Base-by-base conservation (phyloP, 768 basidiomycete species). In the Exidia glandulosa region DNA sequence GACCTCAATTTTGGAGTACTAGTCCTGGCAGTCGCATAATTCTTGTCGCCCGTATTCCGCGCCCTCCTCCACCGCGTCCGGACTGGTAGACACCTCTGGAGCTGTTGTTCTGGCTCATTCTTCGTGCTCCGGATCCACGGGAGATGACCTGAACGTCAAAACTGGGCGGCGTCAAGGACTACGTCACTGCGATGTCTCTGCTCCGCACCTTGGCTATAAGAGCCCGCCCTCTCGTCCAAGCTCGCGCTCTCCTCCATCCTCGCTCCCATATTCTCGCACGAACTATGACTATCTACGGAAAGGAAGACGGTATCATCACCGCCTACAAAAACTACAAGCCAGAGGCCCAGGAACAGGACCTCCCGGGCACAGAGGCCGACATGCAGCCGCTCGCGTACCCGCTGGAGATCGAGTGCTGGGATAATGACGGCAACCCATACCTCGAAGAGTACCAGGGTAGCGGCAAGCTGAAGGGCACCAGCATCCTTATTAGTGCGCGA, bases 381-480 rank as follows among this genome's bases (percentile, higher is more conserved):
- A 78, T 81, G 72, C 70, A 70, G n/a, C 79, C 41, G 19, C 41
- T 13, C 41, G 41, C 41, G 6, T 47, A 27, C 48, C 16, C 34
- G 32, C 32, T 59, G 2, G 29, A 68, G 60, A 64, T 71, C 16
- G 81, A 81, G 62, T 64, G 68, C 60, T 77, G 79, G 83, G 76
- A 82, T 64, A 70, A 81, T 50, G 64, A 77, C 3, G 77, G 82
- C 3, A 76, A 79, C 64, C 79, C 80, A 3, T 75, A 70, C 63
- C 71, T 81, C 55, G 68, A 73, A 56, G 78, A 81, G 66, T 85
- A 85, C 69, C 68, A 70, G 45, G 81, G 81, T 3, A 72, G 69
- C 27, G 78, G 75, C 45, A 84, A 81, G 74, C 41, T 45, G 41
- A 23, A 45, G 19, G 41, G 66, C 75, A 55, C 66, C 68, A 61